phyloP scores from a whole-genome alignment of 1,284 basidiomycete species.

The Pyrrhoderma noxium region DNA sequence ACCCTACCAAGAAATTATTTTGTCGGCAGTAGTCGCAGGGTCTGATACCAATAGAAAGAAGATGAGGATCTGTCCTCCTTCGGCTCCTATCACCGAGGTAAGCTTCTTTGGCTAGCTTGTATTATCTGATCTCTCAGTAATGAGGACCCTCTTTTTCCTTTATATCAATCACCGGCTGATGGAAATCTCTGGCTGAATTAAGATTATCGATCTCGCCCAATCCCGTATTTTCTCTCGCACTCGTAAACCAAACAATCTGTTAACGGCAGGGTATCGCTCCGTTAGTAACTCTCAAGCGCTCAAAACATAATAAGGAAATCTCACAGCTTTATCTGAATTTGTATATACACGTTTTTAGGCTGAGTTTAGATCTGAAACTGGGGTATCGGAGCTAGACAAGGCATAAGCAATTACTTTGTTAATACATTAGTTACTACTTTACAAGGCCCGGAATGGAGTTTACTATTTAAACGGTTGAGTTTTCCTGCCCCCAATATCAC shows the following conservation, averaged over 20 bases:
- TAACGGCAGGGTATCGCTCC: constrained; percentile 58
- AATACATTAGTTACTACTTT: constrained; percentile 72
- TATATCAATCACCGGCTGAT: no score
- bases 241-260: constrained; percentile 44
- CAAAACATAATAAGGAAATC: neutral
- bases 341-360: neutral
- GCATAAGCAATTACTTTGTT: constrained; percentile 53
- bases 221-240: constrained; percentile 39
- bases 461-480: constrained; percentile 50
- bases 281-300: constrained; percentile 23
- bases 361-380: constrained; percentile 22
- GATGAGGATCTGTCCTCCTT: no score
- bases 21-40: constrained; percentile 38
- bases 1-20: constrained; percentile 36
- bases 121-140: constrained; percentile 57
- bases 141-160: constrained; percentile 21
- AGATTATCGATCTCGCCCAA: constrained; percentile 55
- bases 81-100: no score
- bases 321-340: neutral
- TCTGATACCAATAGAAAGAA: neutral
- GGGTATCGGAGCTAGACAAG: constrained; percentile 25
- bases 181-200: no score
- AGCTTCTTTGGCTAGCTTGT: no score
- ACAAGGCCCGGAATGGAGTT: constrained; percentile 59
- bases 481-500: neutral